Conservation (phyloP, 176 grass and related monocot genomes). For the Paspalum vaginatum region DNA sequence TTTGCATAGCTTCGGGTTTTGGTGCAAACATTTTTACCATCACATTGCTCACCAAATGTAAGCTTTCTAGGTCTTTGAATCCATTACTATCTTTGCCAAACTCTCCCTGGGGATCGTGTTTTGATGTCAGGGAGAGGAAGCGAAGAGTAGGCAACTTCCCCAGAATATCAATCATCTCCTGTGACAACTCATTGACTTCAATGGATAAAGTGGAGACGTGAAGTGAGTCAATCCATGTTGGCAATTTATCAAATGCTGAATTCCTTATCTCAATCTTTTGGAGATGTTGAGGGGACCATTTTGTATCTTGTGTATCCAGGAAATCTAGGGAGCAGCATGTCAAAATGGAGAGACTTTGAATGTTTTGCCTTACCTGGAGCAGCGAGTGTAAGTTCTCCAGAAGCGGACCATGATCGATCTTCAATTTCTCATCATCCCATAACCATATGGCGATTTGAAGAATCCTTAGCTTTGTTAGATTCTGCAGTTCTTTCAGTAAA, state of each 20-base stretch:
- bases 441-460: too few species aligned
- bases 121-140: not conserved
- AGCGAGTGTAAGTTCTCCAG: too few species aligned
- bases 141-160: not conserved
- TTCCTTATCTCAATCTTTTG: too few species aligned
- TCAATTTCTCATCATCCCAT: too few species aligned
- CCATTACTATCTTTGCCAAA: not conserved
- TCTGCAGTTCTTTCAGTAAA: too few species aligned
- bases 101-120: not conserved
- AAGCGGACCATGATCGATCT: too few species aligned
- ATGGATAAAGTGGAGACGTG: not conserved
- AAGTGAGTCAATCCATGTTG: not conserved
- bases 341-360: too few species aligned
- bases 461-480: too few species aligned
- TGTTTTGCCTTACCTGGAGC: too few species aligned
- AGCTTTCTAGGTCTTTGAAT: not conserved
- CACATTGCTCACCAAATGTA: not conserved
- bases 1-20: not conserved
- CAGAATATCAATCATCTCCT: not conserved
- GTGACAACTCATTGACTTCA: conserved; percentile 5
- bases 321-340: too few species aligned
- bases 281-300: too few species aligned
- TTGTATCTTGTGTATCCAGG: too few species aligned
- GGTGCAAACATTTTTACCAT: not conserved
- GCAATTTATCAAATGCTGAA: not conserved